Evolutionary conservation across 192 early-diverging fungal species (phyloP), one percentile per base, ranked within the genome.

Genomic region (Mortierella antarctica): DNA sequence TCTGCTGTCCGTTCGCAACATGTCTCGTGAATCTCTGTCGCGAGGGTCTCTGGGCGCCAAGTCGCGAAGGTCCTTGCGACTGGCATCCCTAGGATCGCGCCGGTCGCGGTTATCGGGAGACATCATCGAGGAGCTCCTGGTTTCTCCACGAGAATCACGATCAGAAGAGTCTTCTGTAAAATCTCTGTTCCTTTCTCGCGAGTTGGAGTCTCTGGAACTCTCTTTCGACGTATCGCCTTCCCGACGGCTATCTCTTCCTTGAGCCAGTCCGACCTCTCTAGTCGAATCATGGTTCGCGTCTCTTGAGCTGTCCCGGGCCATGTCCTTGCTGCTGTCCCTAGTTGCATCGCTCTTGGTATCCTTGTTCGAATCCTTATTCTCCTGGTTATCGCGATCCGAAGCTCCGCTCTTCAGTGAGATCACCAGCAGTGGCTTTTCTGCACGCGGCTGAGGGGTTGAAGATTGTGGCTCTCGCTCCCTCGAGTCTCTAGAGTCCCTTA

Each of bases 41-140:
- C 74, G 67, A 20, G 74, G 74, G 42, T 78, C 74, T 49, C 74
- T 48, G 7, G 74, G 74, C 1, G 74, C 74, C n/a, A 57, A 70
- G 42, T 78, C 74, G 9, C 74, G 55, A 42, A 78, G 60, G 9
- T 78, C 74, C 57, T 78, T 78, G 12, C 74, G 51, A 21, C 65
- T 67, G 7, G 46, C 58, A 9, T 76, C 74, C n/a, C 74, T 61
- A 13, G 62, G 46, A 53, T 78, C 74, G 14, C 74, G 74, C 10
- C 46, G 60, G 41, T 78, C 73, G 4, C 74, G 62, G 8, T 39
- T 5, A 2, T 78, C 74, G 0, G 61, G 21, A 2, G 51, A 12
- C 18, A 63, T 39, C 2, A 11, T 2, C 2, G 70, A 57, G 4
- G 47, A 50, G 7, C 18, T 48, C 15, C 69, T 67, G 0, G 23